phyloP scores from a whole-genome alignment of 306 rosid species.

The Dryas drummondii region DNA sequence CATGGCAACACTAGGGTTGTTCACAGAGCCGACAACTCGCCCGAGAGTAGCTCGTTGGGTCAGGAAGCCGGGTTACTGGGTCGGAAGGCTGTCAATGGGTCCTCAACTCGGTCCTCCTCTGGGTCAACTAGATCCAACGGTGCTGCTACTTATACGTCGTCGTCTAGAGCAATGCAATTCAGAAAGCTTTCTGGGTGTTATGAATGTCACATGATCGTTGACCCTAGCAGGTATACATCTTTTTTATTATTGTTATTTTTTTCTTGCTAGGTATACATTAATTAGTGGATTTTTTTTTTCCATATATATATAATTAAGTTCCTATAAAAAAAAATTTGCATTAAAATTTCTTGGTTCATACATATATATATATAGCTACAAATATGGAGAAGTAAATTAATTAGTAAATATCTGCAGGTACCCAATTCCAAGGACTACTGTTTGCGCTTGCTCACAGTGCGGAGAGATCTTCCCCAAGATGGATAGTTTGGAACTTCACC shows the following conservation, averaged over 20 bases:
- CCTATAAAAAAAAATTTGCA: too few relatives aligned
- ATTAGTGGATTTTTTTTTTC: background rate
- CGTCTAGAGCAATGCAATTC: slow-evolving; percentile 84
- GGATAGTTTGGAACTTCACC: slow-evolving; percentile 91
- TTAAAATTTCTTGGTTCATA: too few relatives aligned
- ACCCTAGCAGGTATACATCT: slow-evolving; percentile 65
- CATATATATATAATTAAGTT: too few relatives aligned
- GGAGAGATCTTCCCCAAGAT: slow-evolving; percentile 87
- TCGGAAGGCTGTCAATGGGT: slow-evolving; percentile 42
- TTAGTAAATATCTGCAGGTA: slow-evolving; percentile 38
- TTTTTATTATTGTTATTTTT: too few relatives aligned
- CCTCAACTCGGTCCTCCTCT: slow-evolving; percentile 35
- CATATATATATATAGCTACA: background rate
- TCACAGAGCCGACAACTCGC: slow-evolving; percentile 83
- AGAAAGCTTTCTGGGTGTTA: slow-evolving; percentile 94
- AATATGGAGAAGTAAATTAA: background rate
- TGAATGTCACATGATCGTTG: slow-evolving; percentile 92
- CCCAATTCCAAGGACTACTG: slow-evolving; percentile 65
- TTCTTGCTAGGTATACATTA: background rate
- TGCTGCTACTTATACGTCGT: slow-evolving; percentile 43
- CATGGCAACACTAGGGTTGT: slow-evolving; percentile 83
- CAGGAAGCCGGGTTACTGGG: slow-evolving; percentile 61
- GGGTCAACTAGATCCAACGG: slow-evolving; percentile 51
- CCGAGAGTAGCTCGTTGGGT: slow-evolving; percentile 82
- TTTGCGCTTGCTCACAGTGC: slow-evolving; percentile 83